Conservation (phyloP, 1,284 basidiomycete genomes). For the Cutaneotrichosporon arboriforme region DNA sequence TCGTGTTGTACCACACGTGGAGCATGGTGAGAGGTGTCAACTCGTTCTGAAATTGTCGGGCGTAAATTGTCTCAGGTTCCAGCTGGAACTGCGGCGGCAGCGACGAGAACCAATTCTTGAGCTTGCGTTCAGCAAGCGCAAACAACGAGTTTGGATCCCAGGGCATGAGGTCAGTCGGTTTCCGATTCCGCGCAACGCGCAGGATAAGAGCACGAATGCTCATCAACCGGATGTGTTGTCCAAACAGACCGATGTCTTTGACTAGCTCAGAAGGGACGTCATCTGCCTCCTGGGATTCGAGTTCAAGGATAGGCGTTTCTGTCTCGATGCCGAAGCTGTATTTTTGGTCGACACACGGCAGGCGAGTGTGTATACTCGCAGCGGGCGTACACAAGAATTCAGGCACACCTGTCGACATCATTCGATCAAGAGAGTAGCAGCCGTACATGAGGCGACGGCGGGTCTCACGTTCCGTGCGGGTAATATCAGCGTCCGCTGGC, state of each 20-base stretch:
- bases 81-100: conserved; percentile 18
- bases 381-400: conserved; percentile 13
- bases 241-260: conserved; percentile 17
- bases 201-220: conserved; percentile 16
- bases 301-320: conserved; percentile 6
- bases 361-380: conserved; percentile 1
- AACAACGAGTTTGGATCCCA: conserved; percentile 14
- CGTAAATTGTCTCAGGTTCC: conserved; percentile 17
- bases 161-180: conserved; percentile 10
- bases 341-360: conserved; percentile 17
- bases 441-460: conserved; percentile 21
- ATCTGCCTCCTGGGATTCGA: conserved; percentile 4
- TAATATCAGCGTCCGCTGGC: conserved; percentile 3
- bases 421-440: conserved; percentile 24
- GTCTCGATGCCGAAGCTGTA: conserved; percentile 10
- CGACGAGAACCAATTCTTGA: conserved; percentile 12
- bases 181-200: conserved; percentile 8
- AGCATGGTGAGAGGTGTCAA: conserved; percentile 21
- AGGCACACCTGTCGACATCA: conserved; percentile 22
- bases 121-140: conserved; percentile 8
- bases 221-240: conserved; percentile 14
- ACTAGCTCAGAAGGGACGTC: background rate
- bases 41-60: conserved; percentile 19
- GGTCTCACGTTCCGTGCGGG: conserved; percentile 18
- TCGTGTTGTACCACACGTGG: conserved; percentile 22